A percentile compares a stretch with the other conserved stretches of the same genome.
These are phyloP conservation scores for Chernovozyma sophiae-reginae DNA, from an alignment of 1,139 yeast genomes.

Conservation along the genomic window DNA sequence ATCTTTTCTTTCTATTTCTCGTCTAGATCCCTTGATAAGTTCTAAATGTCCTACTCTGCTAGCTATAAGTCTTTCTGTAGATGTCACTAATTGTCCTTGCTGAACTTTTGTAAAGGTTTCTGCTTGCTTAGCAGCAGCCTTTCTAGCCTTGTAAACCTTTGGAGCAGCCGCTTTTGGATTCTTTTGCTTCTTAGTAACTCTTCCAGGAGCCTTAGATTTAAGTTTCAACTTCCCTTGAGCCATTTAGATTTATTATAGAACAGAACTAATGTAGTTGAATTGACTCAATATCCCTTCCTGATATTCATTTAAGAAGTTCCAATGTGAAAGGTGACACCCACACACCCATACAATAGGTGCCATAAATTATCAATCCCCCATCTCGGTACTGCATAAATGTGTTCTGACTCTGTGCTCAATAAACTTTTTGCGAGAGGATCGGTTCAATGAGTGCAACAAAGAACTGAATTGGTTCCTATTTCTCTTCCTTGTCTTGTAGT, in stretches of 20 bases:
- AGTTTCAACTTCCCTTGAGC: conserved; percentile 55
- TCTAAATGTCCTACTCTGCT: conserved; percentile 95
- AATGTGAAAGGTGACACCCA: too few species aligned
- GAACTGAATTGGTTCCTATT: too few species aligned
- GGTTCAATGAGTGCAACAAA: too few species aligned
- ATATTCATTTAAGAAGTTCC: too few species aligned
- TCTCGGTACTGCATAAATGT: neutral
- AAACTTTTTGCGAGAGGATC: too few species aligned
- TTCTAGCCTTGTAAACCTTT: conserved; percentile 65
- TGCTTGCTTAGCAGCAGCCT: conserved; percentile 43
- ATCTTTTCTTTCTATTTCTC: conserved; percentile 62
- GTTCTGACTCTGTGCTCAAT: neutral
- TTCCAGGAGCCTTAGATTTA: conserved; percentile 42
- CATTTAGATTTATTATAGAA: too few species aligned
- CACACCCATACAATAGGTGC: neutral
- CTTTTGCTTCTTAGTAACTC: conserved; percentile 55
- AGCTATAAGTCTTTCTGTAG: conserved; percentile 83
- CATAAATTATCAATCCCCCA: neutral
- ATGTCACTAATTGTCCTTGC: conserved; percentile 59
- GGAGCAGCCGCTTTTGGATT: conserved; percentile 74
- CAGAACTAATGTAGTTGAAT: too few species aligned
- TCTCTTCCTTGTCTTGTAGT: neutral
- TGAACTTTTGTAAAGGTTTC: conserved; percentile 57
- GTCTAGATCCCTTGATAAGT: conserved; percentile 85
- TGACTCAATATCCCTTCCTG: too few species aligned